Percentiles rank a stretch among this genome's conserved stretches.
These are phyloP conservation scores for Aspergillus candidus DNA, from an alignment of 2,329 filamentous ascomycete species.

Conservation along the genomic window DNA sequence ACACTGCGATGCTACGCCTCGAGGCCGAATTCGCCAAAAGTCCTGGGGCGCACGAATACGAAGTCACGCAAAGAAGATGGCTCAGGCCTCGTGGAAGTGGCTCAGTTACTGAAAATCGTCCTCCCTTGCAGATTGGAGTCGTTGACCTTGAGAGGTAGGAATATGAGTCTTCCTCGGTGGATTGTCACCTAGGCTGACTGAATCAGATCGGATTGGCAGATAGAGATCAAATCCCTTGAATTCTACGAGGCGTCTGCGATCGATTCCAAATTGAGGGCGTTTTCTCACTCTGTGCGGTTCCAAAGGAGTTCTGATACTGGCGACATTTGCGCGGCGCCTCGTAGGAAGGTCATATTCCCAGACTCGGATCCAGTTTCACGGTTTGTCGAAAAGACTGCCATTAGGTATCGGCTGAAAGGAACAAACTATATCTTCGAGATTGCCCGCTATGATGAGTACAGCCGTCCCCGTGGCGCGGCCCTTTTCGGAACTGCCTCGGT, in stretches of 20 bases:
- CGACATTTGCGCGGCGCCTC: constrained; percentile 20
- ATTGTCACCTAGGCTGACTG: constrained; percentile 2
- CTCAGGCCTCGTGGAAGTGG: constrained; percentile 23
- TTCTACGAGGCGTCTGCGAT: constrained; percentile 28
- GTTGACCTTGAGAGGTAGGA: constrained; percentile 34
- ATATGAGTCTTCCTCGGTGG: not conserved
- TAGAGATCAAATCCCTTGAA: constrained; percentile 36
- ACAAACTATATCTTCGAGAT: constrained; percentile 41
- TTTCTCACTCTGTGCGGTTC: constrained; percentile 27
- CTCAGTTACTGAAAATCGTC: constrained; percentile 15
- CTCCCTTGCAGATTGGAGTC: constrained; percentile 31
- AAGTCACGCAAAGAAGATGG: constrained; percentile 32
- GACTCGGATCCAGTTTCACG: constrained; percentile 20
- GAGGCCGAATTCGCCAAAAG: constrained; percentile 32
- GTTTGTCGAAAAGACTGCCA: constrained; percentile 35
- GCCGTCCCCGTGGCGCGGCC: constrained; percentile 6
- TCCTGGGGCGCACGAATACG: constrained; percentile 26
- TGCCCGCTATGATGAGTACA: constrained; percentile 37
- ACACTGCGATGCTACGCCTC: constrained; percentile 29
- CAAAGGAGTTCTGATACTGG: constrained; percentile 12
- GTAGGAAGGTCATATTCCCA: constrained; percentile 28
- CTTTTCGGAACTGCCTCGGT: constrained; percentile 19
- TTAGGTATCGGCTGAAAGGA: constrained; percentile 34
- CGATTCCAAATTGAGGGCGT: constrained; percentile 21
- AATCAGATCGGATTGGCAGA: constrained; percentile 35